A percentile compares a stretch with the other conserved stretches of the same genome.
phyloP scores from a whole-genome alignment of 164 flowering plant genomes.

The Platanus orientalis region DNA sequence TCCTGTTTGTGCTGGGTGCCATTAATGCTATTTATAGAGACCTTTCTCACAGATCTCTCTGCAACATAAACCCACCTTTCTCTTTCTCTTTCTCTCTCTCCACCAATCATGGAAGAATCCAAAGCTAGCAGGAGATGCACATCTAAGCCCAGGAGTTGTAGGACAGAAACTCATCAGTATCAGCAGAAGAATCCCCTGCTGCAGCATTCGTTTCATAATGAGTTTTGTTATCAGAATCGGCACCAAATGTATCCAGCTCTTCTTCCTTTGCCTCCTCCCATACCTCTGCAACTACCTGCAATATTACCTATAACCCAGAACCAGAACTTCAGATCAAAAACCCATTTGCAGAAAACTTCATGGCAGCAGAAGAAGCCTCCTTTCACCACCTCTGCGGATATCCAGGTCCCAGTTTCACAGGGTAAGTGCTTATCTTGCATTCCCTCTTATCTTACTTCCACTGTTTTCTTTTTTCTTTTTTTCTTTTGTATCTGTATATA shows the following conservation, averaged over 20 bases:
- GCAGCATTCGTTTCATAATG: slow-evolving; percentile 32
- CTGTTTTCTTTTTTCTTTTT: too few relatives aligned
- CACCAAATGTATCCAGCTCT: slow-evolving; percentile 18
- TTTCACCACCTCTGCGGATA: too few relatives aligned
- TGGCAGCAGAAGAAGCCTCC: slow-evolving; percentile 35
- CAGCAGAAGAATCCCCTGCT: slow-evolving; percentile 23
- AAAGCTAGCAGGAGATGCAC: slow-evolving; percentile 48
- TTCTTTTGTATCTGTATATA: too few relatives aligned
- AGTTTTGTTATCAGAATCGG: slow-evolving; percentile 38
- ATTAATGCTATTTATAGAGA: too few relatives aligned
- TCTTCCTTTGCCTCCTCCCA: slow-evolving; percentile 54
- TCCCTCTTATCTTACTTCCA: too few relatives aligned
- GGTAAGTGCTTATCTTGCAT: too few relatives aligned
- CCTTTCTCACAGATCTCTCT: too few relatives aligned
- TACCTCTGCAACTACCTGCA: background rate
- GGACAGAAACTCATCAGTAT: slow-evolving; percentile 25
- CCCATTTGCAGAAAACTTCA: slow-evolving; percentile 46
- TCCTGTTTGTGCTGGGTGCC: too few relatives aligned
- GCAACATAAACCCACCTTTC: background rate
- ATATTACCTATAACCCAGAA: slow-evolving; percentile 16
- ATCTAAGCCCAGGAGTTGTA: slow-evolving; percentile 28
- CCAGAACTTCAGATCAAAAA: slow-evolving; percentile 36
- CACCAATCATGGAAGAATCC: slow-evolving; percentile 49
- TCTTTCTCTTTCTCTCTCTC: slow-evolving; percentile 9
- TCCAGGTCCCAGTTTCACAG: too few relatives aligned